Conservation (phyloP, 805 yeast genomes). For the Maudiozyma saulgeensis region DNA sequence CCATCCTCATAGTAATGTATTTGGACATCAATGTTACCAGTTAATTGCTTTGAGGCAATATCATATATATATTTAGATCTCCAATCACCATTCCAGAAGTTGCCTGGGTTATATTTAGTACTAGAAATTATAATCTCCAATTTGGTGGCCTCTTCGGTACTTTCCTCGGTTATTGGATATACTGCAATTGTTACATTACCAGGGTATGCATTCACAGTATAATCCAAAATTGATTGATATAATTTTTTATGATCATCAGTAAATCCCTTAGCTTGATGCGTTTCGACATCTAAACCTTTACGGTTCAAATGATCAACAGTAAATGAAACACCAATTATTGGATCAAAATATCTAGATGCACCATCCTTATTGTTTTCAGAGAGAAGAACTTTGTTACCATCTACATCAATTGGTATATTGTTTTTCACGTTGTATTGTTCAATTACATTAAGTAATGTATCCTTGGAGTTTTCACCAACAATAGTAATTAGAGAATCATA, state of each 20-base stretch:
- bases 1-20: conserved; percentile 96
- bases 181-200: conserved; percentile 40
- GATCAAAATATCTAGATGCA: conserved; percentile 48
- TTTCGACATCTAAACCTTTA: conserved; percentile 45
- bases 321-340: conserved; percentile 37
- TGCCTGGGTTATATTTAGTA: conserved; percentile 59
- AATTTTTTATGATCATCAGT: conserved; percentile 12
- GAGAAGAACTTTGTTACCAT: conserved; percentile 33
- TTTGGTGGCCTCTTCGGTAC: conserved; percentile 4
- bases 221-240: conserved; percentile 26
- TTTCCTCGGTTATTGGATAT: conserved; percentile 30
- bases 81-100: conserved; percentile 90
- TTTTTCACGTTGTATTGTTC: conserved; percentile 34
- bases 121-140: conserved; percentile 53
- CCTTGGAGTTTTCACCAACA: conserved; percentile 32
- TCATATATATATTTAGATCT: conserved; percentile 49
- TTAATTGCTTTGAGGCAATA: conserved; percentile 25
- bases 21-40: conserved; percentile 54
- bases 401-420: conserved; percentile 25
- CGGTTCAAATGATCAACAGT: conserved; percentile 47
- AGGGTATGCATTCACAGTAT: conserved; percentile 61
- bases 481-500: conserved; percentile 36
- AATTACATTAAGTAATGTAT: conserved; percentile 30
- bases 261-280: conserved; percentile 8
- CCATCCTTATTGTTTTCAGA: conserved; percentile 42